phyloP scores from a whole-genome alignment of 495 filamentous ascomycete species.

The Xylona heveae region DNA sequence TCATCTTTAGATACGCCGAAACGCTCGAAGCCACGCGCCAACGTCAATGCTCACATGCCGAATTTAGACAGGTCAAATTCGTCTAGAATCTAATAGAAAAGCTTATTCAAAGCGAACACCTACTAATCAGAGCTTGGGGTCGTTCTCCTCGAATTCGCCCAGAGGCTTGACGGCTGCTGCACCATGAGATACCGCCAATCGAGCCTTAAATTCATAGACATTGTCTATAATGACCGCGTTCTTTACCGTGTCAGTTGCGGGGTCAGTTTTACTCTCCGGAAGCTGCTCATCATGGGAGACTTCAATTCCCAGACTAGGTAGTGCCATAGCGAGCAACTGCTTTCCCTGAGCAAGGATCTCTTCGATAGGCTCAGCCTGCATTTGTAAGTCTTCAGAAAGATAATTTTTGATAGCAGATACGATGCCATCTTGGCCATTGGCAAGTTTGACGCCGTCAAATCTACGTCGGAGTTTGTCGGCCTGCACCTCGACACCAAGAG shows the following conservation, averaged over 20 bases:
- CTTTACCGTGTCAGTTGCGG: conserved; percentile 8
- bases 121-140: conserved; percentile 43
- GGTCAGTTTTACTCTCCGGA: conserved; percentile 22
- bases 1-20: no score
- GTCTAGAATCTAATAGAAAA: no score
- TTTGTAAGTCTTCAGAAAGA: conserved; percentile 23
- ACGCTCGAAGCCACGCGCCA: no score
- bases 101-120: no score
- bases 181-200: conserved; percentile 42
- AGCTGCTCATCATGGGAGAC: conserved; percentile 20
- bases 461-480: conserved; percentile 18
- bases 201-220: conserved; percentile 56
- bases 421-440: conserved; percentile 19
- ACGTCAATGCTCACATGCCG: no score
- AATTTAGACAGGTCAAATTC: no score
- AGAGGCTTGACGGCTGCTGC: conserved; percentile 52
- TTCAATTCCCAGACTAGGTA: conserved; percentile 16
- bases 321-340: conserved; percentile 17
- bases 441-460: conserved; percentile 26
- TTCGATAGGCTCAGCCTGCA: conserved; percentile 21
- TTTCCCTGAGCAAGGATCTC: conserved; percentile 24
- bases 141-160: conserved; percentile 62
- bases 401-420: conserved; percentile 24
- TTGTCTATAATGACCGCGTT: conserved; percentile 38
- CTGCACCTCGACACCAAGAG: conserved; percentile 25